A percentile compares a stretch with the other conserved stretches of the same genome.
phyloP scores from a whole-genome alignment of 2,329 filamentous ascomycete species.

The Nigrospora osmanthi region DNA sequence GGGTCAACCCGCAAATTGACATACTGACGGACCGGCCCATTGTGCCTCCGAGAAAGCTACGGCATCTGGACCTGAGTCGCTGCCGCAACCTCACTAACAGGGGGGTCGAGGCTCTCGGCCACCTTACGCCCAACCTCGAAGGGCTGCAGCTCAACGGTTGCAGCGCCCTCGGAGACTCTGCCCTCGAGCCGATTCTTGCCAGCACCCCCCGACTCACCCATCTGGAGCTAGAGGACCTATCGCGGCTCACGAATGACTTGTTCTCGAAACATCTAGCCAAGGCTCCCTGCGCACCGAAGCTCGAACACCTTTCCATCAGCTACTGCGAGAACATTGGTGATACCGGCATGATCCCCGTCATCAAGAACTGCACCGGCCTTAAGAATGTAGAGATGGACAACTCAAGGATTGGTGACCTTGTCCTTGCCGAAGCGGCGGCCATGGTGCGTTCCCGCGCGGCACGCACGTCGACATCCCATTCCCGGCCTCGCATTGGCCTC shows the following conservation, averaged over 20 bases:
- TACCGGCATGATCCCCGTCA: slow-evolving; percentile 70
- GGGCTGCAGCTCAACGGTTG: slow-evolving; percentile 79
- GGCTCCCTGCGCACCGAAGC: slow-evolving; percentile 60
- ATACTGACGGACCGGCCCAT: slow-evolving; percentile 68
- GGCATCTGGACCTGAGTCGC: slow-evolving; percentile 77
- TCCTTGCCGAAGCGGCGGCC: slow-evolving; percentile 76
- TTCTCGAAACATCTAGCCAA: slow-evolving; percentile 67
- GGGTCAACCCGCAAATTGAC: slow-evolving; percentile 69
- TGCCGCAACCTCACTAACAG: slow-evolving; percentile 66
- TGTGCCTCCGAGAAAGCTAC: slow-evolving; percentile 69
- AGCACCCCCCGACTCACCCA: slow-evolving; percentile 74
- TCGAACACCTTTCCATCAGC: slow-evolving; percentile 80
- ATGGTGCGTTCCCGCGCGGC: slow-evolving; percentile 61
- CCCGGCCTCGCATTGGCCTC: slow-evolving; percentile 53
- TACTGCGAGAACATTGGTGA: slow-evolving; percentile 86
- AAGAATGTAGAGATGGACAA: slow-evolving; percentile 82
- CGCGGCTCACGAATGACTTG: slow-evolving; percentile 65
- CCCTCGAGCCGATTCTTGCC: slow-evolving; percentile 64
- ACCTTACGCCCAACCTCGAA: slow-evolving; percentile 72
- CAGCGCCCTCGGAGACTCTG: slow-evolving; percentile 62
- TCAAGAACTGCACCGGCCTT: slow-evolving; percentile 66
- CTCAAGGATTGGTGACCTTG: slow-evolving; percentile 80
- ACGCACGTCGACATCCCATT: slow-evolving; percentile 28
- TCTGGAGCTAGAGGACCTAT: slow-evolving; percentile 82
- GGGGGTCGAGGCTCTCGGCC: slow-evolving; percentile 63